Percentiles rank a stretch among this genome's conserved stretches.
Evolutionary conservation across 495 filamentous ascomycete genomes (phyloP).

Genomic region (Venustampulla echinocandica): DNA sequence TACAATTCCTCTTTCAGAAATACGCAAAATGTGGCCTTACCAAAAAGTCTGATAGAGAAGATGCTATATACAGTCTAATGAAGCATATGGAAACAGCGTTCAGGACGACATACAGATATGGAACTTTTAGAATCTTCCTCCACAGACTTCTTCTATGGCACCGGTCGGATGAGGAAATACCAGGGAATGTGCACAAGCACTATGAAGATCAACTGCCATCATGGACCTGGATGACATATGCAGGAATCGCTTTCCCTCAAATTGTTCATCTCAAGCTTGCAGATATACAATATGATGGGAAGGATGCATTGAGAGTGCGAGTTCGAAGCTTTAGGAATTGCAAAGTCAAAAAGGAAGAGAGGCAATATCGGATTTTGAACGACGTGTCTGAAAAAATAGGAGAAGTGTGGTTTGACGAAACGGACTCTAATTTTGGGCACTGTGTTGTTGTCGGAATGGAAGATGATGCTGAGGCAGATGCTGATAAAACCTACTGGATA

Average conservation of each 20-base stretch:
- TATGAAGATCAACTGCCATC: background rate
- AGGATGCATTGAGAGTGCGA: too few species aligned
- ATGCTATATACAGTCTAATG: background rate
- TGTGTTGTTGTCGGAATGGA: too few species aligned
- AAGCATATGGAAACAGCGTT: background rate
- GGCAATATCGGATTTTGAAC: too few species aligned
- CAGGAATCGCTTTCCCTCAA: too few species aligned
- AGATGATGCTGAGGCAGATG: too few species aligned
- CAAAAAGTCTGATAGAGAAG: background rate
- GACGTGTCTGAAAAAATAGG: too few species aligned
- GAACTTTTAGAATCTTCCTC: background rate
- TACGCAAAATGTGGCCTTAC: background rate
- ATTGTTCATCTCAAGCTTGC: background rate
- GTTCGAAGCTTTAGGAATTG: too few species aligned
- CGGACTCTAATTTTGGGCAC: too few species aligned
- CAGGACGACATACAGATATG: background rate
- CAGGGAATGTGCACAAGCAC: background rate
- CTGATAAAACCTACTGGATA: too few species aligned
- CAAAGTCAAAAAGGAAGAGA: too few species aligned
- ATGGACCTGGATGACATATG: conserved; percentile 1
- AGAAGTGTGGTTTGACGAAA: too few species aligned
- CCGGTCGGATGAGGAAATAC: background rate
- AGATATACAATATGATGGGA: background rate
- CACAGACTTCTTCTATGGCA: background rate
- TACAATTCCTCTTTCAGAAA: background rate